These are phyloP conservation scores for Persicaria maculosa DNA, from an alignment of 148 eudicot species.

Conservation along the genomic window DNA sequence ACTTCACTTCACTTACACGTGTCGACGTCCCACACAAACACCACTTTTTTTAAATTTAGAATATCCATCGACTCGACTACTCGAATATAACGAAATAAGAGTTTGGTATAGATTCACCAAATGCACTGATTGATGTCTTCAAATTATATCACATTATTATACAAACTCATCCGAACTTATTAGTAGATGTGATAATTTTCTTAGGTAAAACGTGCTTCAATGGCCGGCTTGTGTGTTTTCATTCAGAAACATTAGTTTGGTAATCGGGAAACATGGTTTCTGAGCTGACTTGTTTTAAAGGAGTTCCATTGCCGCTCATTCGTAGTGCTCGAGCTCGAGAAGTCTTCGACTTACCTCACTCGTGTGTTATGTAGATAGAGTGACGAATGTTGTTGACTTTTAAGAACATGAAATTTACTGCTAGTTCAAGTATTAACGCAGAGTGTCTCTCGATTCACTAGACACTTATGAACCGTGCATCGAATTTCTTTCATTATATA, in stretches of 20 bases:
- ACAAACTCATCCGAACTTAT: background rate
- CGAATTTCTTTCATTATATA: no score
- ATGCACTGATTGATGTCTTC: background rate
- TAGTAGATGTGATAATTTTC: background rate
- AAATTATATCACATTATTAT: background rate
- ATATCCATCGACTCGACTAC: no score
- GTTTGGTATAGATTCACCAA: conserved; percentile 7
- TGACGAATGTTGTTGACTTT: background rate
- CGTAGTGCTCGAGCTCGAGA: no score
- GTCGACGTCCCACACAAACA: background rate
- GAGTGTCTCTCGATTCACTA: no score
- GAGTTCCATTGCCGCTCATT: no score
- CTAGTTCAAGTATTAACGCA: background rate
- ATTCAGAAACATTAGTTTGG: background rate
- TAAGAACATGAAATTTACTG: background rate
- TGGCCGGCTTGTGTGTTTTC: background rate
- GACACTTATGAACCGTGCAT: no score
- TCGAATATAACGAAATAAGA: background rate
- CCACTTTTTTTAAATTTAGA: background rate
- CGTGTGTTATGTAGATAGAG: background rate
- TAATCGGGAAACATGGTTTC: no score
- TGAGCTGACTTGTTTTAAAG: no score
- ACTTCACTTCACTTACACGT: conserved; percentile 12
- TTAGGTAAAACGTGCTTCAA: background rate
- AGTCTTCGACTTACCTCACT: no score